Base-by-base conservation (phyloP, 306 rosid species). In the Rubus parviflorus region DNA sequence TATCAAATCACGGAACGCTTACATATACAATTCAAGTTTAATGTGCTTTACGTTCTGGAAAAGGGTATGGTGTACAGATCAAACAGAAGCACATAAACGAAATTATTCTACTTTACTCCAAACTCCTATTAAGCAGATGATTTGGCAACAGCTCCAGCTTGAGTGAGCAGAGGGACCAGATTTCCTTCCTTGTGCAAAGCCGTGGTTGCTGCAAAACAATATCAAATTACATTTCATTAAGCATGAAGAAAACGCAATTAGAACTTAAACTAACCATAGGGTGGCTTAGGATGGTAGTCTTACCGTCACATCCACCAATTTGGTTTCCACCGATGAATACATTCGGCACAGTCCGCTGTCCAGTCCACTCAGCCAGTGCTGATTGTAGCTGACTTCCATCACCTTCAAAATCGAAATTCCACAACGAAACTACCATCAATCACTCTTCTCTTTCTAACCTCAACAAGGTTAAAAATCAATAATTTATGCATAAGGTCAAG, bases 221-320 rank as follows among this genome's bases (percentile, higher is more conserved):
- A 74, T 5, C 47, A 56, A 3, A 73, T 19, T 15, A 6, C 14
- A 65, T 56, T 37, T 19, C 13, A 51, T 23, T 42, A 22, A 58
- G 20, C 23, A 20, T 25, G 16, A 7, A 12, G n/a, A 8, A 23
- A 23, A 2, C 38, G 2, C 9, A 48, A 38, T 30, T 3, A 64
- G 16, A 64, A 60, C 35, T 30, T 30, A 12, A 62, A 2, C 40
- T 42, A 67, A 68, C 4, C 5, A 47, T 6, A 5, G 3, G 14
- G 14, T 43, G 0, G 7, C 5, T 3, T 14, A 56, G 37, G 53
- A 42, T 70, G 56, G 7, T 15, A 75, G 64, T 80, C 90, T 85
- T 89, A 95, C 98, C 0, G 67, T 95, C 97, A 38, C 97, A 95
- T 81, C 99, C 98, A 71, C 97, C 98, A 46, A 95, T 88, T 73